Percentiles rank a stretch among this genome's conserved stretches.
Evolutionary conservation across 2,329 filamentous ascomycete species (phyloP).

Genomic region (Beauveria pseudobassiana): DNA sequence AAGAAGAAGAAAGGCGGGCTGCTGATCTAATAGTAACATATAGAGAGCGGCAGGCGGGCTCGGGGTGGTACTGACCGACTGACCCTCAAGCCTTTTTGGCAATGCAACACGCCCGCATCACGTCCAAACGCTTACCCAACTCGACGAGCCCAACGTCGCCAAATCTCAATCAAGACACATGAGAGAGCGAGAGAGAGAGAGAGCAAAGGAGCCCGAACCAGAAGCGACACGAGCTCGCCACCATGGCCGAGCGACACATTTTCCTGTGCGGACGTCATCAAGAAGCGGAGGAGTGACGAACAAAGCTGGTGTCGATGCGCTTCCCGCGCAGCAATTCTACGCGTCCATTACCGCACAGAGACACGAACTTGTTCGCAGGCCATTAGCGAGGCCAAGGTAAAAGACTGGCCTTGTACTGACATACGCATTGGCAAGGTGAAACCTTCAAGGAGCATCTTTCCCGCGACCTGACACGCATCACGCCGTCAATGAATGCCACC

Average conservation of each 20-base stretch:
- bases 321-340: not conserved
- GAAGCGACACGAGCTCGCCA: not conserved
- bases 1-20: too few species aligned
- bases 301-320: not conserved
- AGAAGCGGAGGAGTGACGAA: not conserved
- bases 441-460: constrained; percentile 17
- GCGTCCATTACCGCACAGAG: not conserved
- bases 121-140: too few species aligned
- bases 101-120: too few species aligned
- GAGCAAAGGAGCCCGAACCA: too few species aligned
- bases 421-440: constrained; percentile 14
- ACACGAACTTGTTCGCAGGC: not conserved
- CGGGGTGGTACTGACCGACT: too few species aligned
- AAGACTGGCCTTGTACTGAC: not conserved
- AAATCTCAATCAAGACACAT: too few species aligned
- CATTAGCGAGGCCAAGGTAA: not conserved
- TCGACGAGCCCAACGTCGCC: too few species aligned
- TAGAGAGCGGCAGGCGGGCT: too few species aligned
- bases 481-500: constrained; percentile 17
- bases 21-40: too few species aligned
- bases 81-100: too few species aligned
- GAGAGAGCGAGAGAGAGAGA: too few species aligned
- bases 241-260: not conserved
- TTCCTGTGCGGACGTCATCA: not conserved
- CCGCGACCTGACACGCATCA: constrained; percentile 19